phyloP scores from a whole-genome alignment of 306 rosid genomes.

The Luffa aegyptiaca region DNA sequence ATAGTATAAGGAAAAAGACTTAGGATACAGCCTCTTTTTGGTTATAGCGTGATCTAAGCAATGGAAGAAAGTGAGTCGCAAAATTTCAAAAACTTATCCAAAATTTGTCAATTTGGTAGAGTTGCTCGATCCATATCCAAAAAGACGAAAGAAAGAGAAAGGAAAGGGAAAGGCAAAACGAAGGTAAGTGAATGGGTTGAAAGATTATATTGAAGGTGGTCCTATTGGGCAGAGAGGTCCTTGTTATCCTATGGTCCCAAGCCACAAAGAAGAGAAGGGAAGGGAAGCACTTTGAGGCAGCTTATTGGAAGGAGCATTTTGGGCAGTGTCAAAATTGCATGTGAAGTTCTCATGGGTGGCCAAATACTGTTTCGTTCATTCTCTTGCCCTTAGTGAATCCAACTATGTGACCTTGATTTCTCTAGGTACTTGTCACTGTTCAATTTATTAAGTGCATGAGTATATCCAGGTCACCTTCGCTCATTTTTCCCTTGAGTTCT shows the following conservation, averaged over 20 bases:
- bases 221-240: constrained; percentile 1
- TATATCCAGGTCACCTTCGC: constrained; percentile 4
- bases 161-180: not conserved
- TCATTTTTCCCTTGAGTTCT: not conserved
- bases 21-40: not conserved
- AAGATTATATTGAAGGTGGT: not conserved
- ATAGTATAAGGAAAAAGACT: not conserved
- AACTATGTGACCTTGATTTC: constrained; percentile 5
- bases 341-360: constrained; percentile 13
- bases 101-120: not conserved
- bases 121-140: constrained; percentile 6
- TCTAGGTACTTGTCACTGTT: constrained; percentile 9
- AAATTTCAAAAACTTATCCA: constrained; percentile 8
- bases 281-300: constrained; percentile 2
- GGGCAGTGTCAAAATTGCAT: constrained; percentile 8
- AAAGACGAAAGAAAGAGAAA: not conserved
- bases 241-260: constrained; percentile 1
- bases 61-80: not conserved
- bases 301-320: constrained; percentile 12
- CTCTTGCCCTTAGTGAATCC: constrained; percentile 6
- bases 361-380: constrained; percentile 4
- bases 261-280: constrained; percentile 6
- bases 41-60: not conserved
- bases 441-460: constrained; percentile 3
- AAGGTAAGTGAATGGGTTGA: not conserved